Evolutionary conservation across 768 basidiomycete species (phyloP).

Genomic region (Amanita rubescens): DNA sequence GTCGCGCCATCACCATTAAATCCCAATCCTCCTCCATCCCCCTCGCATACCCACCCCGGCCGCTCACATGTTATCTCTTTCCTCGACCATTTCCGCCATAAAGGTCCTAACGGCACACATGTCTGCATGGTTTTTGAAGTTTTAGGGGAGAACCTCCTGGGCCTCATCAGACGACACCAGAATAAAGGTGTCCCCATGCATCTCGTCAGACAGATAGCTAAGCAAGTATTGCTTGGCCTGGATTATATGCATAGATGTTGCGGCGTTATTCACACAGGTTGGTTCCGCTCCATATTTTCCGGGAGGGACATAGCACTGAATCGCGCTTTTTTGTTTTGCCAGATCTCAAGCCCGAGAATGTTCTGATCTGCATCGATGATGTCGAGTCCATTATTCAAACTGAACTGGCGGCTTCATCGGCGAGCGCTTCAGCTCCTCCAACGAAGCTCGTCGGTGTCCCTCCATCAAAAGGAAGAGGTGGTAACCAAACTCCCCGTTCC

Average conservation of each 20-base stretch:
- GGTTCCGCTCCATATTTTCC: constrained; percentile 13
- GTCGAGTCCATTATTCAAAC: constrained; percentile 88
- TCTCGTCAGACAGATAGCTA: constrained; percentile 92
- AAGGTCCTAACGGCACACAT: constrained; percentile 93
- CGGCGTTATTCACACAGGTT: constrained; percentile 92
- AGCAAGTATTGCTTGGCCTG: constrained; percentile 89
- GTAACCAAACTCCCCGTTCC: constrained; percentile 88
- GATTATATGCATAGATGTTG: constrained; percentile 99
- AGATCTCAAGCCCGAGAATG: constrained; percentile 98
- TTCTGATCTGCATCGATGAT: constrained; percentile 94
- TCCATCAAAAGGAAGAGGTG: constrained; percentile 85
- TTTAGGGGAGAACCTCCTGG: constrained; percentile 92
- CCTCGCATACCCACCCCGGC: constrained; percentile 74
- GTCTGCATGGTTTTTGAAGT: constrained; percentile 99
- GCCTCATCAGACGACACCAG: constrained; percentile 96
- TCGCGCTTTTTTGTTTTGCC: background rate
- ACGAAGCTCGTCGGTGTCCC: constrained; percentile 89
- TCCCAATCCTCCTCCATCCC: constrained; percentile 44
- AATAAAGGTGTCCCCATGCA: constrained; percentile 95
- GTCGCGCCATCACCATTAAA: constrained; percentile 38
- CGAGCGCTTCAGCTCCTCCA: constrained; percentile 39
- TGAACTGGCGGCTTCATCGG: constrained; percentile 51
- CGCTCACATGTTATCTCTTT: constrained; percentile 94
- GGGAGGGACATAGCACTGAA: no score
- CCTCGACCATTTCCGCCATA: constrained; percentile 95